Evolutionary conservation across 129 eudicot genomes (phyloP).

Genomic region (Cynara cardunculus): DNA sequence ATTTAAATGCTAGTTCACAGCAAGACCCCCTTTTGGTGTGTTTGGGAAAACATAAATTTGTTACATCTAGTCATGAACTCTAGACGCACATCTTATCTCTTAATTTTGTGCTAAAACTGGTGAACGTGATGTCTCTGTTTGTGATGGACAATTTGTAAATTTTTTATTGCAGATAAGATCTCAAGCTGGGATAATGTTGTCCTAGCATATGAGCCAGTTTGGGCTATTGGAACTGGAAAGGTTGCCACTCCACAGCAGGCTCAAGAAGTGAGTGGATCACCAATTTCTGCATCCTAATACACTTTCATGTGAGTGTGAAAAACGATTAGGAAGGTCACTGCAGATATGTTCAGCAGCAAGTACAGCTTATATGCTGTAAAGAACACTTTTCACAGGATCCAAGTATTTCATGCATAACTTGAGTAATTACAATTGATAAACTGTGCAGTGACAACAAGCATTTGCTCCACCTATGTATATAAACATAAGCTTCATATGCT

Average conservation of each 20-base stretch:
- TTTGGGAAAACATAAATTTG: background rate
- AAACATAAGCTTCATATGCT: no score
- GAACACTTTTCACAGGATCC: background rate
- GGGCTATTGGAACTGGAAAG: constrained; percentile 81
- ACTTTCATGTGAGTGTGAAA: background rate
- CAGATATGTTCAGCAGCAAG: background rate
- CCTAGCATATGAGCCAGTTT: constrained; percentile 68
- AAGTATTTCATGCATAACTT: background rate
- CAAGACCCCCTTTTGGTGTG: background rate
- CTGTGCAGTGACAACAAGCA: background rate
- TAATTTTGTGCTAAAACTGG: background rate
- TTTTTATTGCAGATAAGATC: constrained; percentile 39
- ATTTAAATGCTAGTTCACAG: background rate
- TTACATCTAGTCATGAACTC: background rate
- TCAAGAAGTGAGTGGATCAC: constrained; percentile 49
- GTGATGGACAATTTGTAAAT: background rate
- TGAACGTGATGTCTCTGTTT: background rate
- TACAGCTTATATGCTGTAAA: background rate
- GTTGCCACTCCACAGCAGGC: constrained; percentile 69
- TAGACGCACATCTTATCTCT: background rate
- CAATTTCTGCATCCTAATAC: background rate
- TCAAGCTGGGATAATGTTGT: constrained; percentile 56
- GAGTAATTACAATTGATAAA: background rate
- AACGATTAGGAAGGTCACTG: background rate
- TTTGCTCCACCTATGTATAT: background rate